A percentile compares a stretch with the other conserved stretches of the same genome.
Conservation (phyloP, 2,329 filamentous ascomycete genomes). For the Fusarium heterosporum region DNA sequence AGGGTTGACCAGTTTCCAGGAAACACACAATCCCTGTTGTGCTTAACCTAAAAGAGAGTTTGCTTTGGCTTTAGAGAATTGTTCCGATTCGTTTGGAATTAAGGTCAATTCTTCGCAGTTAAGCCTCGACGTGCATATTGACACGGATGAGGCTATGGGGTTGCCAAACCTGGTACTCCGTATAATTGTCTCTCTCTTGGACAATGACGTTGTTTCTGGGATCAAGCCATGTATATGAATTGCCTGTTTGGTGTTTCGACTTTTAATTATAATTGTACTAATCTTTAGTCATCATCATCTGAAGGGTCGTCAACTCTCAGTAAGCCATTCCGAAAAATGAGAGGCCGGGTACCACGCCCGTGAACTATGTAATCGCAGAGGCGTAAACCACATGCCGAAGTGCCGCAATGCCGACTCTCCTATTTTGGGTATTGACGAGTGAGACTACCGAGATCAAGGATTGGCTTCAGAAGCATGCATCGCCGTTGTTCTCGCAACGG, state of each 20-base stretch:
- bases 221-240: background rate
- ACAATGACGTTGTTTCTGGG: background rate
- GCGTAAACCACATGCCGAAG: background rate
- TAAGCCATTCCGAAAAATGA: background rate
- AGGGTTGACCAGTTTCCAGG: background rate
- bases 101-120: too few relatives aligned
- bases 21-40: background rate
- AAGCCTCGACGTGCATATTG: too few relatives aligned
- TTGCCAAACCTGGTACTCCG: too few relatives aligned
- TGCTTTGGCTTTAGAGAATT: background rate
- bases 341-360: constrained; percentile 1
- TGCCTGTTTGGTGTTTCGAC: background rate
- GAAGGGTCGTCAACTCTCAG: background rate
- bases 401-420: constrained; percentile 2
- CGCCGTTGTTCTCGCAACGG: background rate
- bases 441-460: background rate
- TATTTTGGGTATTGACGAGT: background rate
- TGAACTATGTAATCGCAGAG: background rate
- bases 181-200: background rate
- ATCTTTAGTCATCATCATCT: constrained; percentile 1
- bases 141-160: too few relatives aligned
- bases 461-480: background rate
- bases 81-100: background rate
- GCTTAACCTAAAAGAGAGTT: background rate
- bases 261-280: background rate